Evolutionary conservation across 192 early-diverging fungal species (phyloP).

Genomic region (Phycomyces nitens): DNA sequence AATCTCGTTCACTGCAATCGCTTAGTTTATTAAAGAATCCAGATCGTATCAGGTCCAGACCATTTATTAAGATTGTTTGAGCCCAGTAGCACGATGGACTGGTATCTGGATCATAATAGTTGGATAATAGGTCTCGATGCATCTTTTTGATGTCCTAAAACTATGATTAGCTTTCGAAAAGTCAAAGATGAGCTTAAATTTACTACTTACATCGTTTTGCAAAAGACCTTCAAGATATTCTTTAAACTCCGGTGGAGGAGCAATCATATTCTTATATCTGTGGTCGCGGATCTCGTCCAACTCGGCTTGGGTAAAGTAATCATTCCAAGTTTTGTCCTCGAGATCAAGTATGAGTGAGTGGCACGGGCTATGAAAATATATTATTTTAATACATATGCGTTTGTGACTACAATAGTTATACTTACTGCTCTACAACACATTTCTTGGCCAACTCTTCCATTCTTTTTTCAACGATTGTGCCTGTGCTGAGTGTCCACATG

Average conservation of each 20-base stretch:
- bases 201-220: not conserved
- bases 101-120: too few species aligned
- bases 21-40: too few species aligned
- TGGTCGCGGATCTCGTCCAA: not conserved
- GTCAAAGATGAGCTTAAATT: not conserved
- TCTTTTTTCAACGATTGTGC: not conserved
- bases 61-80: too few species aligned
- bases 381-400: not conserved
- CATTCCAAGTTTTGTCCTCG: not conserved
- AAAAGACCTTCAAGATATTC: not conserved
- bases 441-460: not conserved
- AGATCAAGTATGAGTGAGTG: not conserved
- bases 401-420: not conserved
- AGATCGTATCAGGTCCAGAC: too few species aligned
- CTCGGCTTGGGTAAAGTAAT: not conserved
- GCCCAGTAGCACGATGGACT: too few species aligned
- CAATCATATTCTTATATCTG: not conserved
- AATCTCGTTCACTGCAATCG: too few species aligned
- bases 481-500: not conserved
- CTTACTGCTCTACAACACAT: not conserved
- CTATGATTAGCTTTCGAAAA: too few species aligned
- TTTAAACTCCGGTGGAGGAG: too few species aligned
- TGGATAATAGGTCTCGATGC: not conserved
- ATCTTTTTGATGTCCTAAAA: not conserved
- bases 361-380: slow-evolving; percentile 1